Percentiles rank a stretch among this genome's conserved stretches.
Evolutionary conservation across 2,329 filamentous ascomycete species (phyloP).

Genomic region (Paracamarosporium sp.): DNA sequence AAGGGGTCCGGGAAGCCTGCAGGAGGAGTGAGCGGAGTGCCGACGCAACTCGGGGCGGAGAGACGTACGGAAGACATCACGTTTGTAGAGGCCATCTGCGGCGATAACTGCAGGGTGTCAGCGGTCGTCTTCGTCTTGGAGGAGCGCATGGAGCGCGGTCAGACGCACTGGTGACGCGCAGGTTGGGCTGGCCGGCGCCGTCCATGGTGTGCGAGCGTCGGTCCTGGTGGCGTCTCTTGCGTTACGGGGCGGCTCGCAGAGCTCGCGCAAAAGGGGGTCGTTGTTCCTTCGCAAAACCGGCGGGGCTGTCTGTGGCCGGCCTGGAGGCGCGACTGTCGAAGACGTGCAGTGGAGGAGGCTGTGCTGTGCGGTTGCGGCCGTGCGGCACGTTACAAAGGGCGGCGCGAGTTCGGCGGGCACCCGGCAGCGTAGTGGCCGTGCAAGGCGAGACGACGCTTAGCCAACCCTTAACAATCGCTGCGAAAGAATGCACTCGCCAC

Average conservation of each 20-base stretch:
- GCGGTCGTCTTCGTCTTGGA: slow-evolving; percentile 11
- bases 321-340: slow-evolving; percentile 22
- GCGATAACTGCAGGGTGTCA: slow-evolving; percentile 78
- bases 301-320: slow-evolving; percentile 15
- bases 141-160: slow-evolving; percentile 7
- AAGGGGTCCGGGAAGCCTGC: slow-evolving; percentile 97
- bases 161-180: slow-evolving; percentile 87
- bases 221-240: slow-evolving; percentile 2
- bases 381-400: slow-evolving; percentile 32
- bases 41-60: slow-evolving; percentile 6
- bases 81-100: slow-evolving; percentile 97
- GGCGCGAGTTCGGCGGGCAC: slow-evolving; percentile 23
- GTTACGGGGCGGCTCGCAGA: slow-evolving; percentile 37
- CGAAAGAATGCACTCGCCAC: background rate
- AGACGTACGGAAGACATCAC: slow-evolving; percentile 95
- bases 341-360: slow-evolving; percentile 39
- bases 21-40: slow-evolving; percentile 36
- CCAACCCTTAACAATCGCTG: slow-evolving; percentile 27
- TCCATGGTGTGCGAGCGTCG: slow-evolving; percentile 47
- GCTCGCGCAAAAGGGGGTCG: slow-evolving; percentile 27
- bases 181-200: slow-evolving; percentile 70
- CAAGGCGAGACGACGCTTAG: slow-evolving; percentile 22
- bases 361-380: slow-evolving; percentile 31
- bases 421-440: slow-evolving; percentile 21
- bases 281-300: slow-evolving; percentile 7